Conservation (phyloP, 1,284 basidiomycete genomes). For the Peniophora sp. region DNA sequence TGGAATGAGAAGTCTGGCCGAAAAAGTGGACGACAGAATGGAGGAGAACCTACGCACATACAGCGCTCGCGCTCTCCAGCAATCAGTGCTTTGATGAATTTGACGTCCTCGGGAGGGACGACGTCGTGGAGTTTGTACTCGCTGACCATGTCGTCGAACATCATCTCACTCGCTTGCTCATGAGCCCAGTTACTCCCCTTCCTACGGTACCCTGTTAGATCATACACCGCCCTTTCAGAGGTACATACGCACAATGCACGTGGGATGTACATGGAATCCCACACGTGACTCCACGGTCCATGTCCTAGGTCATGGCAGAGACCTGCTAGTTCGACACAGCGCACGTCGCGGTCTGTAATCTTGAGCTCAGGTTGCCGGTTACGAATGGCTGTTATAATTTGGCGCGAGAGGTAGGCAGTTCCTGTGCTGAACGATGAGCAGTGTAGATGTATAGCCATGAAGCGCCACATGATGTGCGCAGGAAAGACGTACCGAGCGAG, state of each 20-base stretch:
- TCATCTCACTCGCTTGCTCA: conserved; percentile 65
- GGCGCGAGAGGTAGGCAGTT: conserved; percentile 51
- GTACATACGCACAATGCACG: conserved; percentile 41
- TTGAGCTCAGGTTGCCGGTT: conserved; percentile 51
- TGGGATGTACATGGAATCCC: conserved; percentile 61
- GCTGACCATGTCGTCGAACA: conserved; percentile 56
- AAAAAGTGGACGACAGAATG: not conserved
- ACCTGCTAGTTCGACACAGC: conserved; percentile 63
- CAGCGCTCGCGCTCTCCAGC: conserved; percentile 42
- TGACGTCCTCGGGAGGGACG: conserved; percentile 33
- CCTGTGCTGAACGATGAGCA: not conserved
- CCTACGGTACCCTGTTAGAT: conserved; percentile 2
- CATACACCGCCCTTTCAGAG: not conserved
- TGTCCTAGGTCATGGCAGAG: conserved; percentile 70
- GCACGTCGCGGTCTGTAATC: conserved; percentile 59
- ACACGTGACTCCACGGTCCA: conserved; percentile 70
- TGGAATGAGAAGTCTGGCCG: not conserved
- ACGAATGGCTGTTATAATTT: conserved; percentile 49
- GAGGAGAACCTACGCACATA: conserved; percentile 30
- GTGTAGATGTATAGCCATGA: conserved; percentile 39
- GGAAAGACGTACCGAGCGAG: conserved; percentile 46
- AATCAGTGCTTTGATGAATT: conserved; percentile 65
- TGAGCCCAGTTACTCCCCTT: conserved; percentile 46
- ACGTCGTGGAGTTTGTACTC: conserved; percentile 35
- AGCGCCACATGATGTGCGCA: not conserved